Evolutionary conservation across 805 yeast genomes (phyloP).

Genomic region (Candida sphagnicola): DNA sequence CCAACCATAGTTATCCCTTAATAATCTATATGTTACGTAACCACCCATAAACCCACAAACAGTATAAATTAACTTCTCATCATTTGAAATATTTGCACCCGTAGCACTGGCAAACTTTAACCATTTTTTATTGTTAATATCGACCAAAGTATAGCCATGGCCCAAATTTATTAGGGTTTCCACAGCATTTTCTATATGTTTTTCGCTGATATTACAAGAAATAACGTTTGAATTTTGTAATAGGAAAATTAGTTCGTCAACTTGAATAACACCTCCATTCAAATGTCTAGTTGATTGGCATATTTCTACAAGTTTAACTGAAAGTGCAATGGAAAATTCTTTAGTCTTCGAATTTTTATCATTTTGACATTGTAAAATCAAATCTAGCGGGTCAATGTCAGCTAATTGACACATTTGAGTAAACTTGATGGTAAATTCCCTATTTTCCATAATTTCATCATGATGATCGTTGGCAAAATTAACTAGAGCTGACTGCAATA

Average conservation of each 20-base stretch:
- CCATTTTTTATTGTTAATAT: constrained; percentile 56
- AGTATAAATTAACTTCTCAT: constrained; percentile 68
- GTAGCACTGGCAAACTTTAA: constrained; percentile 29
- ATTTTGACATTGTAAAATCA: constrained; percentile 26
- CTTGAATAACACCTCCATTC: constrained; percentile 79
- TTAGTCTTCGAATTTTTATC: constrained; percentile 27
- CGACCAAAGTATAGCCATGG: constrained; percentile 62
- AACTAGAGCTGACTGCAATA: constrained; percentile 74
- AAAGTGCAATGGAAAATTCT: constrained; percentile 61
- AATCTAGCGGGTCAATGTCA: constrained; percentile 77
- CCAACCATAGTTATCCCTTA: constrained; percentile 80
- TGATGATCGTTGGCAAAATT: constrained; percentile 73
- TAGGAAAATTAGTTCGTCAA: constrained; percentile 38
- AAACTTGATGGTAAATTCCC: constrained; percentile 66
- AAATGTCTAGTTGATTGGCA: constrained; percentile 65
- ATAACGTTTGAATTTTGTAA: constrained; percentile 21
- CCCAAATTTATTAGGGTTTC: constrained; percentile 55
- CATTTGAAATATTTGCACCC: constrained; percentile 35
- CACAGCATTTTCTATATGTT: constrained; percentile 58
- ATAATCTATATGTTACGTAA: constrained; percentile 57
- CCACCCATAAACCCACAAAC: constrained; percentile 75
- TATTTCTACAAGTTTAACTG: constrained; percentile 71
- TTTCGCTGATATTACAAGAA: constrained; percentile 30
- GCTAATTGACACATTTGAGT: constrained; percentile 71
- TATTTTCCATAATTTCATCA: constrained; percentile 58